These are phyloP conservation scores for Psilocybe azurescens DNA, from an alignment of 768 basidiomycete species.

Conservation along the genomic window DNA sequence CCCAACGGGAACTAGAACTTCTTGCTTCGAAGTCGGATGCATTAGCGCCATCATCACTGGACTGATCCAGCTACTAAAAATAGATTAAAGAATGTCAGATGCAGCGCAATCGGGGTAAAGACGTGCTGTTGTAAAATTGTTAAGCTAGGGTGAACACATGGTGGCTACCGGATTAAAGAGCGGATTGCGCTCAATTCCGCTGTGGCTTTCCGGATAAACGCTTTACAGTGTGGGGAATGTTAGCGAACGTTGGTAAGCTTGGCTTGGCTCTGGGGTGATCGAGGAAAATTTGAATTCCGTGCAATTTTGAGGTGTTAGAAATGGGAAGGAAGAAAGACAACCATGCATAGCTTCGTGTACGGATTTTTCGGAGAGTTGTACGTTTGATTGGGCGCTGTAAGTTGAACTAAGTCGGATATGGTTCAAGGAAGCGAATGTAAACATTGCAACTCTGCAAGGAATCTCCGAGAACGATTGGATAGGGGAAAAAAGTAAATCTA, in stretches of 20 bases:
- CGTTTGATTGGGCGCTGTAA: slow-evolving; percentile 1
- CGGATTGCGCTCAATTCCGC: neutral
- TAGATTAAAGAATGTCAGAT: neutral
- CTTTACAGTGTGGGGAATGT: too few species aligned
- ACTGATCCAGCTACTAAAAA: neutral
- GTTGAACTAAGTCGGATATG: neutral
- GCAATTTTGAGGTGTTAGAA: neutral
- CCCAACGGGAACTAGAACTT: neutral
- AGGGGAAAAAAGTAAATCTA: neutral
- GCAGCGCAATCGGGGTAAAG: neutral
- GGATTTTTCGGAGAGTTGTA: neutral
- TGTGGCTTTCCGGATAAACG: neutral
- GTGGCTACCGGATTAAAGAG: neutral
- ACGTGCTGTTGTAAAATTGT: neutral
- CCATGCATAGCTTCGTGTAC: neutral
- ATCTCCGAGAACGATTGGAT: neutral
- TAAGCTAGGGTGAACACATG: neutral
- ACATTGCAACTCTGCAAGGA: neutral
- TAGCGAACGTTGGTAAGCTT: neutral
- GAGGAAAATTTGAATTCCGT: neutral
- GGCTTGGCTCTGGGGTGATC: neutral
- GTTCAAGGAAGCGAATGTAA: neutral
- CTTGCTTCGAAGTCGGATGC: neutral
- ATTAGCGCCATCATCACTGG: neutral
- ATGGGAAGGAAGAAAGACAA: neutral